These are phyloP conservation scores for Sporisorium reilianum DNA, from an alignment of 1,284 basidiomycete genomes.

Conservation along the genomic window DNA sequence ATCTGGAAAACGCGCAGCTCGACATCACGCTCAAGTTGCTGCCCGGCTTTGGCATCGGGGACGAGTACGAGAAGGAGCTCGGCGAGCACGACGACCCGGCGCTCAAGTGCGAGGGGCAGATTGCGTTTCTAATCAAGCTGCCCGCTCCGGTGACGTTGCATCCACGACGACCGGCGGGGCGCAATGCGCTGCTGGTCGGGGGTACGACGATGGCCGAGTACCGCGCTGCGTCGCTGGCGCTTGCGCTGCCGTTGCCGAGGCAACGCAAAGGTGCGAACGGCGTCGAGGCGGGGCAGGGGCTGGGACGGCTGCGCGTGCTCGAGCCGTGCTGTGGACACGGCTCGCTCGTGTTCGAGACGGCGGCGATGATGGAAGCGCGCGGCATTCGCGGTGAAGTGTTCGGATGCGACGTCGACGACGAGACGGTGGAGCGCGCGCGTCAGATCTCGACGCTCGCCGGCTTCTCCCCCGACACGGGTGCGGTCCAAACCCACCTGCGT, in stretches of 20 bases:
- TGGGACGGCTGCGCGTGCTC: slow-evolving; percentile 29
- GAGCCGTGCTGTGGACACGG: slow-evolving; percentile 55
- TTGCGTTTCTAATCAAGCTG: slow-evolving; percentile 44
- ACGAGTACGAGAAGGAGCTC: slow-evolving; percentile 49
- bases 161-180: slow-evolving; percentile 23
- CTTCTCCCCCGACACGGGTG: slow-evolving; percentile 7
- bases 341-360: slow-evolving; percentile 45
- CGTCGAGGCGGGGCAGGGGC: not conserved
- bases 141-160: slow-evolving; percentile 13
- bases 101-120: slow-evolving; percentile 30
- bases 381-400: slow-evolving; percentile 30
- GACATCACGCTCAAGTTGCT: slow-evolving; percentile 52
- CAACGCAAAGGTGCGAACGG: slow-evolving; percentile 20
- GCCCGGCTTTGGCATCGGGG: slow-evolving; percentile 50
- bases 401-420: slow-evolving; percentile 42
- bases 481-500: slow-evolving; percentile 17
- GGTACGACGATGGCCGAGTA: slow-evolving; percentile 53
- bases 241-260: slow-evolving; percentile 33
- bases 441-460: slow-evolving; percentile 29
- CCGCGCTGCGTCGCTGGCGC: slow-evolving; percentile 42
- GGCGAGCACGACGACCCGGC: slow-evolving; percentile 19
- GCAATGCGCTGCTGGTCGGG: slow-evolving; percentile 42
- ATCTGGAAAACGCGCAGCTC: slow-evolving; percentile 42
- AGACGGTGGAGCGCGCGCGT: slow-evolving; percentile 30
- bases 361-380: slow-evolving; percentile 43